phyloP scores from a whole-genome alignment of 768 basidiomycete genomes.

The Glaciozyma martinii region DNA sequence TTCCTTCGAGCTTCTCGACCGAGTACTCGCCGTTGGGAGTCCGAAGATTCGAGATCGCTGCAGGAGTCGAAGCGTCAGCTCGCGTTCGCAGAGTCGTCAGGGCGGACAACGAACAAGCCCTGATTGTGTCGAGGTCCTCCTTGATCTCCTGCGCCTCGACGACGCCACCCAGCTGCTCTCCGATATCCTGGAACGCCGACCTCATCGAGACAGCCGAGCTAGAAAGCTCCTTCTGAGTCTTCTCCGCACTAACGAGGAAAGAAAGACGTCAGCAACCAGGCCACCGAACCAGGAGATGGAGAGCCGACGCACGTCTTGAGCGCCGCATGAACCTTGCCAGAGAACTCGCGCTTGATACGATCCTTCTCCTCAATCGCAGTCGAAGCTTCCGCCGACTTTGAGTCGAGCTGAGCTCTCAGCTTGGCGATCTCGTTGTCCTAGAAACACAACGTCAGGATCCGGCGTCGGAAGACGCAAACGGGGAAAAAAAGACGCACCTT shows the following conservation, averaged over 20 bases:
- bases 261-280: not conserved
- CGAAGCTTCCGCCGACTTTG: not conserved
- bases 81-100: not conserved
- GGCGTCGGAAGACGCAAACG: not conserved
- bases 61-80: not conserved
- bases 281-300: too few species aligned
- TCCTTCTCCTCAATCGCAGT: not conserved
- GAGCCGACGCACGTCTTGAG: not conserved
- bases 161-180: not conserved
- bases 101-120: too few species aligned
- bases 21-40: not conserved
- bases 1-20: constrained; percentile 9
- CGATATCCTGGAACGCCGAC: not conserved
- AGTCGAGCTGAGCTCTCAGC: not conserved
- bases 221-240: not conserved
- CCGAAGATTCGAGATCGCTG: not conserved
- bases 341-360: constrained; percentile 5
- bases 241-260: not conserved
- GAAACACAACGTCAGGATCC: not conserved
- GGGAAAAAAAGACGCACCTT: not conserved
- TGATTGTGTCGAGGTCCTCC: too few species aligned
- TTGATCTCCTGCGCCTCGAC: too few species aligned
- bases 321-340: not conserved
- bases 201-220: not conserved
- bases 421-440: constrained; percentile 3